Evolutionary conservation across 139 green algal species (phyloP).

Genomic region (Coelastrella sp.): DNA sequence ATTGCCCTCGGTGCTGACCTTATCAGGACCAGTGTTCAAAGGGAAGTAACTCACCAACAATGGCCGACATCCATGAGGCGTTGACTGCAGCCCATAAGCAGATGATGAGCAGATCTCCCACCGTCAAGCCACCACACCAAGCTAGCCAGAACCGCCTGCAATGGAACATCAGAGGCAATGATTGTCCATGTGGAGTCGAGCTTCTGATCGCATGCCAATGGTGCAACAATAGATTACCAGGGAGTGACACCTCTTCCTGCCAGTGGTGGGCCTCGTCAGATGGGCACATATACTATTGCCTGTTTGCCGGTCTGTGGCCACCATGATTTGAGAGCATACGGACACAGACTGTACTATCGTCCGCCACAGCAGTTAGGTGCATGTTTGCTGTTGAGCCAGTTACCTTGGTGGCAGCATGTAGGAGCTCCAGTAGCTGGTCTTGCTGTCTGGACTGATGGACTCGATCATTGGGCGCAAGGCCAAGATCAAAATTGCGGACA

Average conservation of each 20-base stretch:
- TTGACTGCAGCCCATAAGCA: neutral
- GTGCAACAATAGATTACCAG: neutral
- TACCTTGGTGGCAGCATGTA: neutral
- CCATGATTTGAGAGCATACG: neutral
- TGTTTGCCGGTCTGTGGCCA: too few relatives aligned
- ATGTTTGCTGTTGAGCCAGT: too few relatives aligned
- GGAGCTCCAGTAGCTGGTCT: neutral
- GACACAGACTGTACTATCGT: neutral
- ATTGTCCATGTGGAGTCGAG: neutral
- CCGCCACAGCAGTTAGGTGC: too few relatives aligned
- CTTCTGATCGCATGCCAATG: neutral
- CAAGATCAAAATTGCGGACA: neutral
- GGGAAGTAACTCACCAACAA: neutral
- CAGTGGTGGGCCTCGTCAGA: neutral
- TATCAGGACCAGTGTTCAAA: too few relatives aligned
- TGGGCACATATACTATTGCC: too few relatives aligned
- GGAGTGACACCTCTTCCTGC: neutral
- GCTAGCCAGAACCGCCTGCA: slow-evolving; percentile 15
- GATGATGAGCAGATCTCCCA: neutral
- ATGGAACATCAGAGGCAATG: neutral
- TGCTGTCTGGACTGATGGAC: neutral
- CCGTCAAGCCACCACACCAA: neutral
- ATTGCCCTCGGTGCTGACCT: too few relatives aligned
- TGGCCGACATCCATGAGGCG: neutral
- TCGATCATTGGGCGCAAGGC: neutral